Conservation (phyloP, 225 moss, liverwort and hornwort species). For the Climacium dendroides region DNA sequence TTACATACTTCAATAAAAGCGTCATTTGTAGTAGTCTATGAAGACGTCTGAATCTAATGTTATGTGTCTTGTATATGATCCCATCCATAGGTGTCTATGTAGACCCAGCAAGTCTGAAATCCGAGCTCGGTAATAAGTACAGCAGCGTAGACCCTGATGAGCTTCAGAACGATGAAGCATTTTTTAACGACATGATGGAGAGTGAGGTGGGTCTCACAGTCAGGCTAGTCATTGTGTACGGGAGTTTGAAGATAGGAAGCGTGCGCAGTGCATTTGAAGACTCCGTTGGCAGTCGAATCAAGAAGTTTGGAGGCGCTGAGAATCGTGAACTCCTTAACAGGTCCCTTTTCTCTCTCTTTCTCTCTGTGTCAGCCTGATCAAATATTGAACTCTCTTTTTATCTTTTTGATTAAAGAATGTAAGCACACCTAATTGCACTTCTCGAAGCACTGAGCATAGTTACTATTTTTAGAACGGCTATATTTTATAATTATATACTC, state of each 20-base stretch:
- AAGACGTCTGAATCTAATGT: not conserved
- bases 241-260: slow-evolving; percentile 70
- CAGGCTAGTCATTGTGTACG: slow-evolving; percentile 64
- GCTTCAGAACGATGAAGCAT: slow-evolving; percentile 18
- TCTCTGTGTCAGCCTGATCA: not conserved
- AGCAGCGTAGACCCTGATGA: slow-evolving; percentile 17
- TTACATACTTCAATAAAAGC: not conserved
- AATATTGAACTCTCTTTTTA: not conserved
- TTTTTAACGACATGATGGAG: slow-evolving; percentile 41
- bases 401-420: not conserved
- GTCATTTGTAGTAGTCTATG: not conserved
- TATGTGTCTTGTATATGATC: not conserved
- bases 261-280: slow-evolving; percentile 90
- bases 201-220: slow-evolving; percentile 73
- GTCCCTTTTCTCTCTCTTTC: not conserved
- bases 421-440: not conserved
- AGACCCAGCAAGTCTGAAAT: slow-evolving; percentile 58
- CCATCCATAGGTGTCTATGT: slow-evolving; percentile 51
- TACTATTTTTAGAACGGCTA: not conserved
- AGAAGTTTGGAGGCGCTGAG: slow-evolving; percentile 64
- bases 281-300: slow-evolving; percentile 78
- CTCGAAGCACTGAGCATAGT: not conserved
- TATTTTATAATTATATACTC: not conserved
- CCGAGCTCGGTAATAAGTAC: slow-evolving; percentile 46
- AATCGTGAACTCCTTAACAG: slow-evolving; percentile 59